Conservation (phyloP, 371 early-diverging fungal species). For the Parasitella parasitica region DNA sequence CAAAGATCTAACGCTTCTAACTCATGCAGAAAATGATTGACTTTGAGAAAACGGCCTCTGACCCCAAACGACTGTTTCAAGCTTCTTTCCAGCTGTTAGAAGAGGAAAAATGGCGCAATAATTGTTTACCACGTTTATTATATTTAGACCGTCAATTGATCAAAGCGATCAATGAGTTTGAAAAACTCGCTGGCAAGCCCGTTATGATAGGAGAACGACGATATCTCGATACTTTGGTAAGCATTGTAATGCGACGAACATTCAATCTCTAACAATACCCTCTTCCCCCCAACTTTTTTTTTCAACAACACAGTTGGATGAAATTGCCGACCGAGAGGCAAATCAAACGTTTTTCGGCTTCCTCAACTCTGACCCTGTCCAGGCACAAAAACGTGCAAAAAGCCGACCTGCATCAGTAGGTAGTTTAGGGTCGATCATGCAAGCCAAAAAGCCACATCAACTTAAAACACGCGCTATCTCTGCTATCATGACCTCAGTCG, state of each 20-base stretch:
- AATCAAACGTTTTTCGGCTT: conserved; percentile 74
- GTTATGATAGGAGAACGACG: conserved; percentile 56
- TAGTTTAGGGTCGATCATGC: conserved; percentile 16
- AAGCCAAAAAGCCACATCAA: conserved; percentile 6
- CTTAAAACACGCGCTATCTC: conserved; percentile 12
- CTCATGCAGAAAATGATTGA: conserved; percentile 43
- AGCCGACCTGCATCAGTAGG: conserved; percentile 19
- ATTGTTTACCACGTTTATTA: conserved; percentile 80
- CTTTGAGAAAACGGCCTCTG: conserved; percentile 87
- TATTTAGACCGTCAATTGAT: conserved; percentile 70
- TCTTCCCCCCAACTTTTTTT: no score
- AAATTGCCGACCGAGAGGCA: conserved; percentile 66
- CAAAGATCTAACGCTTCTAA: neutral
- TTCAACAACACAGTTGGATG: conserved; percentile 54
- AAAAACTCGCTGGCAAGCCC: conserved; percentile 48
- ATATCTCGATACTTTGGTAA: conserved; percentile 53
- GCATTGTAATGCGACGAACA: no score
- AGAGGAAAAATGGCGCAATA: conserved; percentile 88
- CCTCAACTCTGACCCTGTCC: conserved; percentile 38
- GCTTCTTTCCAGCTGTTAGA: conserved; percentile 81
- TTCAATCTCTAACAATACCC: no score
- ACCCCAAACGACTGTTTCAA: conserved; percentile 81
- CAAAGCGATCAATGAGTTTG: conserved; percentile 53
- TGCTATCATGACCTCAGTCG: conserved; percentile 6
- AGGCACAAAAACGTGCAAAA: neutral